Evolutionary conservation across 495 filamentous ascomycete genomes (phyloP).

Genomic region (Xylaria castorea): DNA sequence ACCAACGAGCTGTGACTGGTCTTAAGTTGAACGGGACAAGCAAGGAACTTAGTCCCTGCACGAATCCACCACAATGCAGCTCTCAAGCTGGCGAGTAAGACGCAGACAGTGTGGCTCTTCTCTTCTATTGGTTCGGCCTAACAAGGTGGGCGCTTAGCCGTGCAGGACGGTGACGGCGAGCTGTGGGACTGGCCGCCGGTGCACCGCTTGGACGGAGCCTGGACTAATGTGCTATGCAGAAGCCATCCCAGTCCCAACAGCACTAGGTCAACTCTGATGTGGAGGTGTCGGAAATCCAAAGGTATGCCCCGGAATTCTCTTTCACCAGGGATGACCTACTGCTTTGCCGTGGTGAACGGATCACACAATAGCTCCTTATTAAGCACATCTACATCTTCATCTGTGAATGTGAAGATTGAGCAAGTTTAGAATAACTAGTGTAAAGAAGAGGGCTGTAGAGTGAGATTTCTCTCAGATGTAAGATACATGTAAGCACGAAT

Average conservation of each 20-base stretch:
- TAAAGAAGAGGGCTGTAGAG: too few species aligned
- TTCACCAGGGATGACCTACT: neutral
- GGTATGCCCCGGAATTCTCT: neutral
- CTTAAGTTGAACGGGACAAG: constrained; percentile 17
- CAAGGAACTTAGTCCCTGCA: constrained; percentile 1
- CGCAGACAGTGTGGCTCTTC: constrained; percentile 12
- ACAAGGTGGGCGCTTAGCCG: constrained; percentile 21
- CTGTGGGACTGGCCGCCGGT: constrained; percentile 17
- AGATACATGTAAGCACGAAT: too few species aligned
- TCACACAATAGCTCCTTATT: neutral
- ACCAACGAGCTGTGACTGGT: neutral
- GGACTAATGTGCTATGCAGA: constrained; percentile 2
- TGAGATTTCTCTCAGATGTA: too few species aligned
- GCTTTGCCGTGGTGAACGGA: neutral
- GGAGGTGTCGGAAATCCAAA: neutral
- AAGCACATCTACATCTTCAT: neutral
- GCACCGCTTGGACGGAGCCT: constrained; percentile 14
- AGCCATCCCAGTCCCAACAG: neutral
- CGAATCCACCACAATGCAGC: constrained; percentile 19
- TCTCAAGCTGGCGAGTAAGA: constrained; percentile 19
- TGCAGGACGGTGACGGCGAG: constrained; percentile 15
- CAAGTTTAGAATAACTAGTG: neutral
- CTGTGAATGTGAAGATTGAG: neutral
- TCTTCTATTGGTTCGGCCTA: constrained; percentile 11
- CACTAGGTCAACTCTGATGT: neutral